Conservation (phyloP, 371 early-diverging fungal species). For the Dichotomocladium elegans region DNA sequence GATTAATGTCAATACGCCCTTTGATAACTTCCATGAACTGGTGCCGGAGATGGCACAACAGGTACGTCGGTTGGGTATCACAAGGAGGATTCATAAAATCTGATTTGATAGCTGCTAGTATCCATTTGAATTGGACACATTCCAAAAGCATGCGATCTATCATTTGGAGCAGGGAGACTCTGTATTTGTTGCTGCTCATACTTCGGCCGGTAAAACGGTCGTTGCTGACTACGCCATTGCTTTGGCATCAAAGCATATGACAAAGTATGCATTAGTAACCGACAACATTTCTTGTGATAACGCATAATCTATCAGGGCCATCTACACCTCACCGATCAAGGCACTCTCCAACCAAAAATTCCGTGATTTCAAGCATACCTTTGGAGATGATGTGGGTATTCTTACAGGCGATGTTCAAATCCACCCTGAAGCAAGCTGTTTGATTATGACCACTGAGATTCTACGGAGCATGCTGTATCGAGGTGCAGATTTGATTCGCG, state of each 20-base stretch:
- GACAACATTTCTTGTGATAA: no score
- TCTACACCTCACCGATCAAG: conserved; percentile 99
- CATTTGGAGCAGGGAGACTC: conserved; percentile 93
- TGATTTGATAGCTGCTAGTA: conserved; percentile 41
- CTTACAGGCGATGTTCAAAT: conserved; percentile 99
- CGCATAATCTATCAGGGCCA: conserved; percentile 69
- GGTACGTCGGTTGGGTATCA: conserved; percentile 22
- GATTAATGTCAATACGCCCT: conserved; percentile 78
- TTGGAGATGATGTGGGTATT: conserved; percentile 95
- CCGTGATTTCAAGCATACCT: conserved; percentile 91
- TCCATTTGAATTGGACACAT: conserved; percentile 97
- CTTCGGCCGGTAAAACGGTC: conserved; percentile 99
- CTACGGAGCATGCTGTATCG: conserved; percentile 97
- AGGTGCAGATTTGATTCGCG: conserved; percentile 95
- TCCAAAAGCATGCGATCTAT: conserved; percentile 98
- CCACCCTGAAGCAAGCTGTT: conserved; percentile 90
- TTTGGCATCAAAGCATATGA: conserved; percentile 92
- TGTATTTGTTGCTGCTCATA: conserved; percentile 99
- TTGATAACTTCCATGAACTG: conserved; percentile 81
- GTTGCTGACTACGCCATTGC: conserved; percentile 99
- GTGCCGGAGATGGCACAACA: conserved; percentile 81
- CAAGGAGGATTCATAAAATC: background rate
- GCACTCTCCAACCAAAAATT: conserved; percentile 99
- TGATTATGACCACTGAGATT: conserved; percentile 99
- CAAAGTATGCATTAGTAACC: conserved; percentile 47